phyloP scores from a whole-genome alignment of 2,329 filamentous ascomycete species.

The Aplosporella prunicola region DNA sequence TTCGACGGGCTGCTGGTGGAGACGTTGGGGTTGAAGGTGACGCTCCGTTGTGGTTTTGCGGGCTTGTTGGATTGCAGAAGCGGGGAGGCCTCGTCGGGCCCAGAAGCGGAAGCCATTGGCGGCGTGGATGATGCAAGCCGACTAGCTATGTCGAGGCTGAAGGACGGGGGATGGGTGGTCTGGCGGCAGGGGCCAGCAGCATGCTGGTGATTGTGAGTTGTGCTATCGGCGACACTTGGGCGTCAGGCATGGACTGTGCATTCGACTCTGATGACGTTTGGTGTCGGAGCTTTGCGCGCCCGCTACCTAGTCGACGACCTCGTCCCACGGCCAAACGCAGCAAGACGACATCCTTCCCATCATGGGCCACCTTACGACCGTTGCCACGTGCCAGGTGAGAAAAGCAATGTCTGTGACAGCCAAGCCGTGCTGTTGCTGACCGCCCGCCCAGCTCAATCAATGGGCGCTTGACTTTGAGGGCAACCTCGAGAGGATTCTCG shows the following conservation, averaged over 20 bases:
- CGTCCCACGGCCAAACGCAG: no score
- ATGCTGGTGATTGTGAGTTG: no score
- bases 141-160: slow-evolving; percentile 1
- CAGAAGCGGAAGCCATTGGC: slow-evolving; percentile 6
- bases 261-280: no score
- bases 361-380: slow-evolving; percentile 12
- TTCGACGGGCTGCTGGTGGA: slow-evolving; percentile 34
- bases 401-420: not conserved
- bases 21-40: slow-evolving; percentile 64
- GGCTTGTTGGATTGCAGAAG: slow-evolving; percentile 26
- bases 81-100: slow-evolving; percentile 24
- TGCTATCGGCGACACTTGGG: no score
- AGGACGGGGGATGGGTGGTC: not conserved
- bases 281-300: no score
- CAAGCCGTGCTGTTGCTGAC: not conserved
- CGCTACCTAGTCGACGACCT: no score
- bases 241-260: no score
- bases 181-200: no score
- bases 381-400: slow-evolving; percentile 12
- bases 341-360: no score
- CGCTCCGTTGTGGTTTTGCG: slow-evolving; percentile 46
- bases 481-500: slow-evolving; percentile 53
- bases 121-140: not conserved
- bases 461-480: slow-evolving; percentile 53
- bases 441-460: slow-evolving; percentile 29